Evolutionary conservation across 345 rosid genomes (phyloP).

Genomic region (Clausena lansium): DNA sequence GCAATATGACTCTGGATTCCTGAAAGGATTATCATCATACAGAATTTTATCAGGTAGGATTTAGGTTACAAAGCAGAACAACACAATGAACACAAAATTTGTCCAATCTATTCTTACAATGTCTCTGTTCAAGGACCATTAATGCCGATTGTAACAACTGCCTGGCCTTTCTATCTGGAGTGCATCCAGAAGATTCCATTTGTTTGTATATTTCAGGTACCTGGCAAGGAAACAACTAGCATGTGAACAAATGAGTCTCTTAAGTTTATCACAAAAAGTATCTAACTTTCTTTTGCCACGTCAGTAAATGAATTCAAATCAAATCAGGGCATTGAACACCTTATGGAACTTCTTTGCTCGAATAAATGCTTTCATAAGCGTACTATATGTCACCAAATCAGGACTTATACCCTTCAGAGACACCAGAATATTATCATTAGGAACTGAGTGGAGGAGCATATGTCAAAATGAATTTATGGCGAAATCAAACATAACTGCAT

Average conservation of each 20-base stretch:
- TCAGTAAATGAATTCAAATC: neutral
- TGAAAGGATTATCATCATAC: neutral
- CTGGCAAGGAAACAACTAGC: conserved; percentile 26
- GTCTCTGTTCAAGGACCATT: conserved; percentile 43
- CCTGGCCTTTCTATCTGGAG: conserved; percentile 68
- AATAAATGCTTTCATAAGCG: conserved; percentile 68
- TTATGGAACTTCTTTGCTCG: conserved; percentile 55
- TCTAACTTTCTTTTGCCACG: neutral
- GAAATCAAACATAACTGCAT: neutral
- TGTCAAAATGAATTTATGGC: neutral
- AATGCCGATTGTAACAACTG: conserved; percentile 50
- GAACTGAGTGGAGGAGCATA: neutral
- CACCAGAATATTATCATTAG: conserved; percentile 8
- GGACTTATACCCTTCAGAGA: conserved; percentile 59
- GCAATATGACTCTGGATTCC: neutral
- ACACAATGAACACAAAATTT: neutral
- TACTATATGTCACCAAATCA: conserved; percentile 63
- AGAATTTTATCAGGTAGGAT: neutral
- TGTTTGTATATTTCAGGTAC: conserved; percentile 61
- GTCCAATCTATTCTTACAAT: conserved; percentile 25
- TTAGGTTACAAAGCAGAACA: neutral
- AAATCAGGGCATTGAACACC: conserved; percentile 29
- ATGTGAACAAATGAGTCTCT: neutral
- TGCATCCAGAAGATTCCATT: conserved; percentile 67
- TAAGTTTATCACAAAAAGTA: neutral